phyloP scores from a whole-genome alignment of 345 rosid genomes.

The Eucalyptus rudis region DNA sequence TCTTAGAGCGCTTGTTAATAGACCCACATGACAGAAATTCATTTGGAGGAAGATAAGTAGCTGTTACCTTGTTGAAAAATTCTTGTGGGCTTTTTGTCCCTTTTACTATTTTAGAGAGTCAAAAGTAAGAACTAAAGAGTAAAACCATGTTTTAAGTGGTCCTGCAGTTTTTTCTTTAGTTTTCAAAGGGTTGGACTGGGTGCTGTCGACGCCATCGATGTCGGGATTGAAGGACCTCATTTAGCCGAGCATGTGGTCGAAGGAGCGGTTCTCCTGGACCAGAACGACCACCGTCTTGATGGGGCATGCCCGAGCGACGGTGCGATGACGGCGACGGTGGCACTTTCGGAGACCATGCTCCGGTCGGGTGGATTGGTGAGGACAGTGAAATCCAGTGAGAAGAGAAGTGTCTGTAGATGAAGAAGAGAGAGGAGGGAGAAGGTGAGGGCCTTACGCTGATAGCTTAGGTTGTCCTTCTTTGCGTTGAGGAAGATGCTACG shows the following conservation, averaged over 20 bases:
- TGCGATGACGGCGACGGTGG: fast-evolving
- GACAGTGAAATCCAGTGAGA: neutral
- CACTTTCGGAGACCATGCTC: neutral
- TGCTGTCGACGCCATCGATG: too few relatives aligned
- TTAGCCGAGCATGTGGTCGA: too few relatives aligned
- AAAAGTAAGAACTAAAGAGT: too few relatives aligned
- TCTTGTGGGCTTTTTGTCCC: neutral
- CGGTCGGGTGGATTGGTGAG: neutral
- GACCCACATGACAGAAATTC: neutral
- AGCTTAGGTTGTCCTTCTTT: neutral
- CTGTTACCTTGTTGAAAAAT: neutral
- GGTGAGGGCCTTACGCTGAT: neutral
- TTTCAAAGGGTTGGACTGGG: too few relatives aligned
- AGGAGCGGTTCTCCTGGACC: constrained; percentile 5
- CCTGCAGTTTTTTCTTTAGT: too few relatives aligned
- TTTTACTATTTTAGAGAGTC: fast-evolving
- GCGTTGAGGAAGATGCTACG: neutral
- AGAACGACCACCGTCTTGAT: constrained; percentile 69
- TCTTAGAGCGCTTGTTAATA: neutral
- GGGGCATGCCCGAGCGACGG: constrained; percentile 9
- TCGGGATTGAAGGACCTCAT: too few relatives aligned
- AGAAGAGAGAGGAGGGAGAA: neutral
- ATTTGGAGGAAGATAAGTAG: neutral
- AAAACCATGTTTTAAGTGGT: too few relatives aligned
- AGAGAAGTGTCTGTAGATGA: neutral